Conservation (phyloP, 345 rosid species). For the Sisymbrium irio region DNA sequence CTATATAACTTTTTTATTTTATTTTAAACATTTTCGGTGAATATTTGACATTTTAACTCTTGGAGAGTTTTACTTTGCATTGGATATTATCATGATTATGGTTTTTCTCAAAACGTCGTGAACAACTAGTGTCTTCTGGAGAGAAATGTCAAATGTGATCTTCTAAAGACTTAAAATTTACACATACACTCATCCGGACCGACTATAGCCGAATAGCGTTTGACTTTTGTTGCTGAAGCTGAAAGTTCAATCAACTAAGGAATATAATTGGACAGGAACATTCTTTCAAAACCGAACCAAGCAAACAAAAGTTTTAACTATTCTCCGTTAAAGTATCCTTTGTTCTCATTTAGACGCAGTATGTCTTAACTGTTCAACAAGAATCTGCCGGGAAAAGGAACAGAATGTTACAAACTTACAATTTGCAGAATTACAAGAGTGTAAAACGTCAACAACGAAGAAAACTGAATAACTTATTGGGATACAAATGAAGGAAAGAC, state of each 20-base stretch:
- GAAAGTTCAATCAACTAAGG: not conserved
- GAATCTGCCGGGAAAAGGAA: not conserved
- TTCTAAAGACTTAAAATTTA: not conserved
- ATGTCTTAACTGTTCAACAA: no score
- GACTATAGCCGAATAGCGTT: not conserved
- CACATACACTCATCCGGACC: not conserved
- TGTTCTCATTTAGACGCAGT: no score
- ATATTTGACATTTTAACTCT: not conserved
- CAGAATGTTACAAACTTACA: conserved; percentile 17
- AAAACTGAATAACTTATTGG: not conserved
- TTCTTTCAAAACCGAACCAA: not conserved
- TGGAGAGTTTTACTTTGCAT: not conserved
- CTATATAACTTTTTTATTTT: not conserved
- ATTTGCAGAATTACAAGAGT: not conserved
- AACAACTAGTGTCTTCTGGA: conserved; percentile 14
- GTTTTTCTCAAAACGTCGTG: not conserved
- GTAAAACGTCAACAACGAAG: conserved; percentile 1
- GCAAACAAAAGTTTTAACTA: not conserved
- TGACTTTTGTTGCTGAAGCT: not conserved
- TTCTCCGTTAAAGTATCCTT: no score
- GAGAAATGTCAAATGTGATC: not conserved
- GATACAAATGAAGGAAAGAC: not conserved
- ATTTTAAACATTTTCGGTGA: not conserved
- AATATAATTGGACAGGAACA: not conserved
- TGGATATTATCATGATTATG: not conserved